Evolutionary conservation across 352 stramenopile genomes (phyloP), one percentile per base, ranked within the genome.

Genomic region (Lagenidium sp.): DNA sequence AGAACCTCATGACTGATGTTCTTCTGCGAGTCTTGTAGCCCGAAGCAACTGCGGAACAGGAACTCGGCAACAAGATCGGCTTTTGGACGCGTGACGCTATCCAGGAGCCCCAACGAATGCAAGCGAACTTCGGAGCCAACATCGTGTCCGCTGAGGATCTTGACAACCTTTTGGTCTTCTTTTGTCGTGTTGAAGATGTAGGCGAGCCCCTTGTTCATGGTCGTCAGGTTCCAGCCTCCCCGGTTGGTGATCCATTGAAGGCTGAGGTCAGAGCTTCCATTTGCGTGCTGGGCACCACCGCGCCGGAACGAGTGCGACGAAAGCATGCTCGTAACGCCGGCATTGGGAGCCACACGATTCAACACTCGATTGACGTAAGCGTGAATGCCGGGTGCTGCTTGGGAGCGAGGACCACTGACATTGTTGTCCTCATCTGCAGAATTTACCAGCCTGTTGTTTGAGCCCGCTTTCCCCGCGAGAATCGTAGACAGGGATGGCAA

Each of bases 211-310:
- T 67, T 68, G 41, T 55, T 69, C 0, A 31, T 55, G 1, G 45
- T 50, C 1, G 11, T 56, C 50, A 66, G 50, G 31, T 69, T 63
- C 55, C 57, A 65, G 0, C 47, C 42, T 4, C 54, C 52, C 0
- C 60, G 43, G 18, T 72, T 47, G 6, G 70, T 63, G 21, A 59
- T 67, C 46, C 53, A 76, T 11, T 60, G 53, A 0, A 46, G 19
- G 6, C 41, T 41, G 3, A 63, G 38, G 0, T 36, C 31, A 1
- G 53, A 22, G 12, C 53, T 42, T 0, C 38, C 39, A 24, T 71
- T 65, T 0, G 53, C 51, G n/a, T 63, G 43, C 28, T 72, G 47
- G 0, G 44, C 47, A 0, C 46, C 53, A 1, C 57, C 57, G 4
- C 54, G 52, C 0, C 47, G 37, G 6, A 69, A 63, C 1, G 43